A percentile compares a stretch with the other conserved stretches of the same genome.
phyloP scores from a whole-genome alignment of 495 filamentous ascomycete species.

The Apodospora peruviana region DNA sequence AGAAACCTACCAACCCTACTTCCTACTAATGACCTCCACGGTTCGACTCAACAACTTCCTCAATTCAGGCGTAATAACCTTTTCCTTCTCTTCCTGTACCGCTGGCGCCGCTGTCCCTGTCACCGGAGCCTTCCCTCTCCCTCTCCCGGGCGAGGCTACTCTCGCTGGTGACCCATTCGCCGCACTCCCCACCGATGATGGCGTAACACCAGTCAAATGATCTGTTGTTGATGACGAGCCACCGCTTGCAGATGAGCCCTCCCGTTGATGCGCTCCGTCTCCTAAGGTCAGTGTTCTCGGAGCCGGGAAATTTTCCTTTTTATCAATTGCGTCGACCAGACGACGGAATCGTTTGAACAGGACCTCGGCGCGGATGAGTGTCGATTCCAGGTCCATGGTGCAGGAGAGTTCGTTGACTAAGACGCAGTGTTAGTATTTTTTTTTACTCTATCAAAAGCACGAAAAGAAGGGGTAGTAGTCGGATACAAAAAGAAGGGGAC shows the following conservation, averaged over 20 bases:
- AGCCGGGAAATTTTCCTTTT: slow-evolving; percentile 70
- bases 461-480: neutral
- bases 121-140: neutral
- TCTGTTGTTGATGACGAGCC: too few species aligned
- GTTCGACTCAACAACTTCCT: neutral
- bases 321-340: slow-evolving; percentile 83
- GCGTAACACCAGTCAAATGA: too few species aligned
- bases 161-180: too few species aligned
- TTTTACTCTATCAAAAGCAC: too few species aligned
- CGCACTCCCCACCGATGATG: too few species aligned
- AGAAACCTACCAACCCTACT: too few species aligned
- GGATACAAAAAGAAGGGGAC: slow-evolving; percentile 24
- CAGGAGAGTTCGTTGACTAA: slow-evolving; percentile 89
- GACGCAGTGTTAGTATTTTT: neutral
- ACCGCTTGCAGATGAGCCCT: too few species aligned
- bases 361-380: slow-evolving; percentile 78
- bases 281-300: too few species aligned
- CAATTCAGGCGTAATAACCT: neutral
- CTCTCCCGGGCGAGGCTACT: neutral
- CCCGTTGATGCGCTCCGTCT: too few species aligned
- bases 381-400: slow-evolving; percentile 82
- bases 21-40: neutral
- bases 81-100: neutral
- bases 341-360: slow-evolving; percentile 85
- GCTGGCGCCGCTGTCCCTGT: neutral